phyloP scores from a whole-genome alignment of 2,329 filamentous ascomycete genomes.

The Parascedosporium putredinis region DNA sequence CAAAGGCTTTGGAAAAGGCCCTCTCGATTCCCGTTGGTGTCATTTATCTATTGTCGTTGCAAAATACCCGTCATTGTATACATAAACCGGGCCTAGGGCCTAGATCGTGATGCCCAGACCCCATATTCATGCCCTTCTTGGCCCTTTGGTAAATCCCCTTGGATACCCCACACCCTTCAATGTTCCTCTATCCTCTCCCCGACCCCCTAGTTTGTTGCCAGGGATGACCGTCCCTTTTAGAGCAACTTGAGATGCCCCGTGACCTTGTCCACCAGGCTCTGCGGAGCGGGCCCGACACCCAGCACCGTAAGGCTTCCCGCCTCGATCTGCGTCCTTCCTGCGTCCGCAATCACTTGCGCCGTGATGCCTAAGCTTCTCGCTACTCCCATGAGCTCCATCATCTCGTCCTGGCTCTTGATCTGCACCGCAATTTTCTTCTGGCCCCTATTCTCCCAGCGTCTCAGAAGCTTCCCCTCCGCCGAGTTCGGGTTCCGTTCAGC shows the following conservation, averaged over 20 bases:
- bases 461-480: constrained; percentile 53
- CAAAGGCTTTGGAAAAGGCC: no score
- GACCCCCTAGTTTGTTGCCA: no score
- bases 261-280: constrained; percentile 75
- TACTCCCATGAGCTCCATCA: constrained; percentile 62
- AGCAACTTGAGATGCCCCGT: constrained; percentile 78
- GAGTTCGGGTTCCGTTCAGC: constrained; percentile 40
- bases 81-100: no score
- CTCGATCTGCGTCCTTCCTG: constrained; percentile 94
- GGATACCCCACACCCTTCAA: not conserved
- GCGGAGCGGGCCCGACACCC: constrained; percentile 72
- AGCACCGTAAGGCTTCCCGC: constrained; percentile 86
- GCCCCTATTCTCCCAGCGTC: constrained; percentile 74
- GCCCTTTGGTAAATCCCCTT: no score
- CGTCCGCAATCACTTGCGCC: constrained; percentile 84
- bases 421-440: constrained; percentile 94
- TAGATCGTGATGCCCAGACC: no score
- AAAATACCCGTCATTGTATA: no score
- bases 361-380: constrained; percentile 77
- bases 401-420: constrained; percentile 74
- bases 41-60: no score
- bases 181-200: not conserved
- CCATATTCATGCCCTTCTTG: no score
- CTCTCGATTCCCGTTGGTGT: no score
- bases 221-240: constrained; percentile 34